These are phyloP conservation scores for Yarrowia galli DNA, from an alignment of 1,139 yeast genomes.

Conservation along the genomic window DNA sequence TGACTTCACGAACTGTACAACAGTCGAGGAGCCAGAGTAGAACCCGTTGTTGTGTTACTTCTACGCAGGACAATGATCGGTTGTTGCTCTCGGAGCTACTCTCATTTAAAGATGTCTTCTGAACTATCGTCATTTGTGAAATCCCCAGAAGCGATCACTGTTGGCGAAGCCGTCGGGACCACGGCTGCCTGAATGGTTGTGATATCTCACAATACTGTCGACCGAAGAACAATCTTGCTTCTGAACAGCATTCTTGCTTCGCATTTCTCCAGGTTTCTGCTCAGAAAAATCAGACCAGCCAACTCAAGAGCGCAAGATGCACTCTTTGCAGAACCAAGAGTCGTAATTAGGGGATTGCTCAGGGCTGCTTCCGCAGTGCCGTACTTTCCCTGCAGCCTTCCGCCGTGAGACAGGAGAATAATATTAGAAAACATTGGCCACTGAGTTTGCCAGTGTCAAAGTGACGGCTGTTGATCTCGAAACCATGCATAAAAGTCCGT, in stretches of 20 bases:
- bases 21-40: neutral
- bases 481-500: too few species aligned
- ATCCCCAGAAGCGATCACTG: too few species aligned
- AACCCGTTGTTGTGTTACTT: neutral
- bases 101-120: neutral
- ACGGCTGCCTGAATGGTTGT: too few species aligned
- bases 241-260: neutral
- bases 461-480: neutral
- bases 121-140: neutral
- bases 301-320: constrained; percentile 1
- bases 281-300: neutral
- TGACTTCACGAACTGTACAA: neutral
- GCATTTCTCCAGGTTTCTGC: neutral
- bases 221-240: too few species aligned
- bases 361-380: constrained; percentile 11
- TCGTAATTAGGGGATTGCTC: neutral
- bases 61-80: neutral
- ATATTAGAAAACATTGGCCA: neutral
- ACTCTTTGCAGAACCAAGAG: neutral
- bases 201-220: too few species aligned
- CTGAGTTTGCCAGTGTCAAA: neutral
- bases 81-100: neutral
- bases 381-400: constrained; percentile 28
- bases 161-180: too few species aligned
- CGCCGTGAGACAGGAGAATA: constrained; percentile 4